Conservation (phyloP, 1,139 yeast species). For the Yamadazyma blattariae region DNA sequence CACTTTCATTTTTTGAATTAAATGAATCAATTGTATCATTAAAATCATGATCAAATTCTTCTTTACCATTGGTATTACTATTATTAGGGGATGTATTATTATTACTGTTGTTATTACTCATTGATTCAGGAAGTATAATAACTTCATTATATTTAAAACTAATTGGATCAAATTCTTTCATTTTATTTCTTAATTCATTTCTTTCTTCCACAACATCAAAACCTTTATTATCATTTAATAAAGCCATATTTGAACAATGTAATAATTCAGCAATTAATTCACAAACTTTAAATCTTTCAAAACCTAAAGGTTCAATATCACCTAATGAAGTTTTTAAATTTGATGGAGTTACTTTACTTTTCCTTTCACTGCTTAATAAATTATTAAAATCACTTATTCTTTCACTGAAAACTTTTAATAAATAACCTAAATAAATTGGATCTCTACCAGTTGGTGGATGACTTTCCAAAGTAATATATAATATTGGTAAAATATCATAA, state of each 20-base stretch:
- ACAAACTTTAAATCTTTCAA: slow-evolving; percentile 91
- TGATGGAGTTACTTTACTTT: slow-evolving; percentile 19
- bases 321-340: slow-evolving; percentile 56
- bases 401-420: slow-evolving; percentile 76
- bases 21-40: slow-evolving; percentile 49
- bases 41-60: slow-evolving; percentile 19
- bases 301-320: slow-evolving; percentile 81
- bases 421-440: slow-evolving; percentile 88
- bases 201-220: slow-evolving; percentile 74
- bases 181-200: slow-evolving; percentile 58
- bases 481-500: slow-evolving; percentile 86
- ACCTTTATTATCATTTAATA: slow-evolving; percentile 82
- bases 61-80: background rate
- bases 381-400: slow-evolving; percentile 65
- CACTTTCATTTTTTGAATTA: slow-evolving; percentile 23
- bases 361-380: slow-evolving; percentile 25
- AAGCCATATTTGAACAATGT: slow-evolving; percentile 96
- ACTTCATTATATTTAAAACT: slow-evolving; percentile 49
- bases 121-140: slow-evolving; percentile 32
- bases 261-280: slow-evolving; percentile 91
- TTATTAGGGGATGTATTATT: slow-evolving; percentile 3
- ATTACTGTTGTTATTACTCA: slow-evolving; percentile 4
- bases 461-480: slow-evolving; percentile 81
- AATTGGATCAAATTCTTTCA: slow-evolving; percentile 46
- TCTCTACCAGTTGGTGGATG: slow-evolving; percentile 96